Percentiles rank a stretch among this genome's conserved stretches.
These are phyloP conservation scores for Capsella rubella DNA, from an alignment of 441 rosid genomes.

Conservation along the genomic window DNA sequence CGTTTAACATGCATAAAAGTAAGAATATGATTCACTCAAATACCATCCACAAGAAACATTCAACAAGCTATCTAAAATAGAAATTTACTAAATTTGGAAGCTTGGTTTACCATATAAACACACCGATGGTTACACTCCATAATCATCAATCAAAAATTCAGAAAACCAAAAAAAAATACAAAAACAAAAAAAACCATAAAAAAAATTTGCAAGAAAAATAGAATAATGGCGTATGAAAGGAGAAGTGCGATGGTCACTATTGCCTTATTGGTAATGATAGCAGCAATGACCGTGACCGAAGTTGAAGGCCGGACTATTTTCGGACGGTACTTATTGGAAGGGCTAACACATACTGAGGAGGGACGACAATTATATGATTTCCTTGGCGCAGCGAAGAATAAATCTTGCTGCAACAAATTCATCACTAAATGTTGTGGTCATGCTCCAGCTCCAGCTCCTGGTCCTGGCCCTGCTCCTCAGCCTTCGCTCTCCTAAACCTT, in stretches of 20 bases:
- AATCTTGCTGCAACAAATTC: constrained; percentile 2
- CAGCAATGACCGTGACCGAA: constrained; percentile 6
- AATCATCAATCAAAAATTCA: neutral
- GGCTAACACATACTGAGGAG: neutral
- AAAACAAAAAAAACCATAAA: neutral
- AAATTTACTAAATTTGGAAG: constrained; percentile 23
- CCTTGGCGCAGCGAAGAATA: neutral
- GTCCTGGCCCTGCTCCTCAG: neutral
- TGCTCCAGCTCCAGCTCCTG: neutral
- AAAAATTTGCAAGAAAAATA: neutral
- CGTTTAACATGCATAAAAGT: neutral
- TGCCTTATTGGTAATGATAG: constrained; percentile 5
- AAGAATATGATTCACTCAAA: neutral
- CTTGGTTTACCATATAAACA: constrained; percentile 23
- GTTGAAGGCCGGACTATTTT: constrained; percentile 8
- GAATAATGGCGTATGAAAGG: constrained; percentile 21
- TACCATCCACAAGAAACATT: constrained; percentile 31
- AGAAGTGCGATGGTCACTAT: constrained; percentile 1
- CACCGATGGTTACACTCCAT: neutral
- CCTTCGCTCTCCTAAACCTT: neutral
- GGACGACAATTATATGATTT: neutral
- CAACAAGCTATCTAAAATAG: constrained; percentile 26
- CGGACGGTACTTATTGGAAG: constrained; percentile 35
- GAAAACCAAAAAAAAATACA: neutral
- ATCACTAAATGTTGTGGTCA: neutral